A percentile compares a stretch with the other conserved stretches of the same genome.
Evolutionary conservation across 202 grass and related monocot species (phyloP).

Genomic region (Musa balbisiana): DNA sequence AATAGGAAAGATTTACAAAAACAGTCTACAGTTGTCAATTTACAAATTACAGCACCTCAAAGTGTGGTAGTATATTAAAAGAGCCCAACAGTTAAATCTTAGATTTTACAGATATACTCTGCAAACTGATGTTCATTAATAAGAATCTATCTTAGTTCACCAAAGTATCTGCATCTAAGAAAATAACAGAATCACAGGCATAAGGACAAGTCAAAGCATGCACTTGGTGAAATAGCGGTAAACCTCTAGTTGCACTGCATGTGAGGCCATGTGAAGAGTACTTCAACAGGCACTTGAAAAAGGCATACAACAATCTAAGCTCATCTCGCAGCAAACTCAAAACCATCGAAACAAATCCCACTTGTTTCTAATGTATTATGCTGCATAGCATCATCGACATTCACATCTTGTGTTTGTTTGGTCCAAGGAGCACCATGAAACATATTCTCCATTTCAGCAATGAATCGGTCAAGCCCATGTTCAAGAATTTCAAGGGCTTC

Average conservation of each 20-base stretch:
- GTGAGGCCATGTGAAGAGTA: neutral
- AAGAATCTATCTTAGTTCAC: neutral
- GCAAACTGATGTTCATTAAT: neutral
- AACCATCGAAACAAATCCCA: constrained; percentile 7
- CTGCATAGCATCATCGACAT: neutral
- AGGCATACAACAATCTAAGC: neutral
- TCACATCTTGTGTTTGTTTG: constrained; percentile 9
- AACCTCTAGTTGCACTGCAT: neutral
- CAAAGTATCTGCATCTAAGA: neutral
- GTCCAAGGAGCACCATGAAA: constrained; percentile 13
- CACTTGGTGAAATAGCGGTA: neutral
- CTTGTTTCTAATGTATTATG: constrained; percentile 3
- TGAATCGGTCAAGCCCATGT: constrained; percentile 21
- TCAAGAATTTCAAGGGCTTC: constrained; percentile 24
- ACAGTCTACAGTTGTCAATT: neutral
- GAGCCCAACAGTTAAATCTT: neutral
- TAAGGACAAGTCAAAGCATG: neutral
- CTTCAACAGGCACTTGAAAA: neutral
- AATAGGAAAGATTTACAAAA: neutral
- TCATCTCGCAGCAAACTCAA: constrained; percentile 17
- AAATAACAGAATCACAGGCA: neutral
- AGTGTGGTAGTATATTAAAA: too few relatives aligned
- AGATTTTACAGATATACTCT: neutral
- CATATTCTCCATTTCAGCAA: constrained; percentile 22
- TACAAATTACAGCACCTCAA: too few relatives aligned